Percentiles rank a stretch among this genome's conserved stretches.
These are phyloP conservation scores for Sclerotinia trifoliorum DNA, from an alignment of 2,329 filamentous ascomycete species.

Conservation along the genomic window DNA sequence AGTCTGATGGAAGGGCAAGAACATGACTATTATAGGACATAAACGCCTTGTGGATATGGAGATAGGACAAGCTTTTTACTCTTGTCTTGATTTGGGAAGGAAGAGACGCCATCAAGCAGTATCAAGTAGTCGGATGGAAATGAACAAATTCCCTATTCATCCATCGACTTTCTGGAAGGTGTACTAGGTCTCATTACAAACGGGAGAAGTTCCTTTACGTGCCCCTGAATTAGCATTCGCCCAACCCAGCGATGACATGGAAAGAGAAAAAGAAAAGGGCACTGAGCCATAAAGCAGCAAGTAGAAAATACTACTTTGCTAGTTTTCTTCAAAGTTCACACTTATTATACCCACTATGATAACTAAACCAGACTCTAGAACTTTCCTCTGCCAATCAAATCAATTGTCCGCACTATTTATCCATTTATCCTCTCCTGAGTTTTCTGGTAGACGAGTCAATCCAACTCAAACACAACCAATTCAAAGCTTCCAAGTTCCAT, in stretches of 20 bases:
- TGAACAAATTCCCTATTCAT: background rate
- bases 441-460: background rate
- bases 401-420: background rate
- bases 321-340: background rate
- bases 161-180: background rate
- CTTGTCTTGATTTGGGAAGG: background rate
- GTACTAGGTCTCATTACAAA: background rate
- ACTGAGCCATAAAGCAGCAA: background rate
- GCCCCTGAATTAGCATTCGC: slow-evolving; percentile 8
- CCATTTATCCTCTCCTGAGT: background rate
- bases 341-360: background rate
- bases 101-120: background rate
- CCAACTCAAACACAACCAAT: slow-evolving; percentile 2
- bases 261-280: background rate
- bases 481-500: background rate
- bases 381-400: slow-evolving; percentile 15
- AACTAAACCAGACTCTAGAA: background rate
- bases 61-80: slow-evolving; percentile 1
- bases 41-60: background rate
- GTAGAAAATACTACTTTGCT: background rate
- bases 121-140: background rate
- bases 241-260: background rate
- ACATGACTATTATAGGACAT: background rate
- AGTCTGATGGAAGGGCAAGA: slow-evolving; percentile 1
- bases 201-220: background rate